Evolutionary conservation across 1,284 basidiomycete species (phyloP), one percentile per base, ranked within the genome.

Genomic region (Pseudozyma pruni): DNA sequence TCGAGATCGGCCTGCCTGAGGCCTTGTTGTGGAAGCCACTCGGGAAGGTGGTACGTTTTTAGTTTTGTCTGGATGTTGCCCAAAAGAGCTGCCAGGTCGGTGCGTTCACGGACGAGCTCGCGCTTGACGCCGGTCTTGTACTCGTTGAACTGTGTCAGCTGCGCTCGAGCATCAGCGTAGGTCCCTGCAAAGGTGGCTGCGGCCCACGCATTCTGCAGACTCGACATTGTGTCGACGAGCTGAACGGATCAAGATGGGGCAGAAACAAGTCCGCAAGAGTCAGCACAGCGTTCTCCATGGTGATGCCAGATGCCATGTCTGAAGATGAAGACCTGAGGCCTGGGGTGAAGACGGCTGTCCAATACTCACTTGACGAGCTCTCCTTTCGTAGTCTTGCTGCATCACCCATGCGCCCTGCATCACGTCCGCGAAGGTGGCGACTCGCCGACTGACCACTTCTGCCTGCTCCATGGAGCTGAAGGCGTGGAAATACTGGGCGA

Each of bases 381-480:
- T 90, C n/a, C 90, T 87, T 80, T 98, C 94, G 79, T 98, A 98
- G 83, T 98, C 94, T 77, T 94, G 94, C 80, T 88, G 88, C 70
- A 90, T 91, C 16, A 89, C 80, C 84, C 83, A 84, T 20, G 85
- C 80, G 37, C 83, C 81, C 50, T 92, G 91, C 90, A 97, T 93
- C 61, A 96, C 88, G 72, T 97, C 93, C 1, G 93, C 93, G 78
- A 98, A 98, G 80, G 95, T 95, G 80, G 94, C 93, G 0, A 98
- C 91, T 14, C 95, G 88, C 42, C 94, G 88, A 2, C 93, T 92
- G 17, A 94, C 93, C 0, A 93, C 96, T 81, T 97, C 93, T 6
- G 92, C 91, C 83, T 97, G 94, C 77, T 98, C 93, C 90, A 96
- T 94, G 1, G 92, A 90, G 0, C 93, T 95, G 83, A 98, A 98